Evolutionary conservation across 371 early-diverging fungal genomes (phyloP).

Genomic region (Lichtheimia corymbifera): DNA sequence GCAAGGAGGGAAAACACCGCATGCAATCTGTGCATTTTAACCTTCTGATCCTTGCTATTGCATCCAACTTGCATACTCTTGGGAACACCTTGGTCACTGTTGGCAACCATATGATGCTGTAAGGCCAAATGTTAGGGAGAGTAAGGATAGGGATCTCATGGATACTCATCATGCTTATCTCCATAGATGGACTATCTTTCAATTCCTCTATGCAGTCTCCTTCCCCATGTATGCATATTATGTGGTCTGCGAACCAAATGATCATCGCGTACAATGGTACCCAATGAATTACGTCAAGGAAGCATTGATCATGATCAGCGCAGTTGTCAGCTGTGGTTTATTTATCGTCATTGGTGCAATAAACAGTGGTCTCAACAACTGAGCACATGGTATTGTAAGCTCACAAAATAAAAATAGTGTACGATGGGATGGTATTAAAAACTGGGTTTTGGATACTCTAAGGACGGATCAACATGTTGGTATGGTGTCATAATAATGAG

Average conservation of each 20-base stretch:
- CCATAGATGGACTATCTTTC: conserved; percentile 31
- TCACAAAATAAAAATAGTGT: too few species aligned
- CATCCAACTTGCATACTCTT: conserved; percentile 21
- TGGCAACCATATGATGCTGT: conserved; percentile 17
- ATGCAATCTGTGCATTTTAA: conserved; percentile 20
- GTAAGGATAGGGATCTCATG: too few species aligned
- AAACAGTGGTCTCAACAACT: background rate
- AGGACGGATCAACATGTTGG: too few species aligned
- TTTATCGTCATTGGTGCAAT: background rate
- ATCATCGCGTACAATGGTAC: conserved; percentile 22
- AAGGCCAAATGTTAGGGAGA: background rate
- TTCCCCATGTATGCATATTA: conserved; percentile 37
- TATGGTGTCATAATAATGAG: too few species aligned
- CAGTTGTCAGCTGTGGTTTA: background rate
- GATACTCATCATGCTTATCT: background rate
- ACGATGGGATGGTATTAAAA: too few species aligned
- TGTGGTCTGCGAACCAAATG: conserved; percentile 19
- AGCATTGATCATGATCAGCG: background rate
- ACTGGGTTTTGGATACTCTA: too few species aligned
- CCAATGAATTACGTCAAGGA: conserved; percentile 20
- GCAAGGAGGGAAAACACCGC: background rate
- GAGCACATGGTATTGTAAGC: too few species aligned
- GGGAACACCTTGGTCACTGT: conserved; percentile 34
- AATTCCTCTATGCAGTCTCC: conserved; percentile 26
- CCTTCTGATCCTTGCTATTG: conserved; percentile 18